phyloP scores from a whole-genome alignment of 164 flowering plant genomes.

The Cinnamomum chago region DNA sequence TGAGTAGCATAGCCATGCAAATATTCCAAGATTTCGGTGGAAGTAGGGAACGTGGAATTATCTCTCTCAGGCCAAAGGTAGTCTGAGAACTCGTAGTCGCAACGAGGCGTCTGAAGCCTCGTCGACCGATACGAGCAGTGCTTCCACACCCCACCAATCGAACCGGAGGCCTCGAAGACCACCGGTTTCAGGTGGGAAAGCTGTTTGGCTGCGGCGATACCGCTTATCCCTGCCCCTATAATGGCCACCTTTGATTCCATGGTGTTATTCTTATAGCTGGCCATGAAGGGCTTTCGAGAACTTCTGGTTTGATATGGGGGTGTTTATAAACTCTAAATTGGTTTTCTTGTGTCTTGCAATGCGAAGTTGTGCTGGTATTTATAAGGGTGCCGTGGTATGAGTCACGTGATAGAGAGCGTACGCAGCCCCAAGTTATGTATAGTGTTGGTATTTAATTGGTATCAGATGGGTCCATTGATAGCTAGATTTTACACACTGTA shows the following conservation, averaged over 20 bases:
- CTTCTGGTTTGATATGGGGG: background rate
- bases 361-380: no score
- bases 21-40: slow-evolving; percentile 66
- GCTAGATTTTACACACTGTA: background rate
- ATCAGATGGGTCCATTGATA: background rate
- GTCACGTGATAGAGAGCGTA: background rate
- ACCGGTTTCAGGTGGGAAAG: slow-evolving; percentile 52
- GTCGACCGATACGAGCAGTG: slow-evolving; percentile 74
- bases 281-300: background rate
- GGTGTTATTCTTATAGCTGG: background rate
- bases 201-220: slow-evolving; percentile 87
- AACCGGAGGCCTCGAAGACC: slow-evolving; percentile 76
- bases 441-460: background rate
- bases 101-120: slow-evolving; percentile 73
- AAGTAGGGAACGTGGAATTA: slow-evolving; percentile 55
- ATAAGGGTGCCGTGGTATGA: background rate
- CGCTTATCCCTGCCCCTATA: slow-evolving; percentile 89
- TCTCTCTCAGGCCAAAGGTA: slow-evolving; percentile 82
- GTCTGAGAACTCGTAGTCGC: slow-evolving; percentile 86
- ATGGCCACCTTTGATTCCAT: slow-evolving; percentile 49
- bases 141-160: slow-evolving; percentile 89
- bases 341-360: background rate
- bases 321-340: no score
- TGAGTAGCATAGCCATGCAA: slow-evolving; percentile 63
- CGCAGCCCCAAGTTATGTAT: background rate